Percentiles rank a stretch among this genome's conserved stretches.
phyloP scores from a whole-genome alignment of 352 stramenopile species.

The Phytophthora nicotianae region DNA sequence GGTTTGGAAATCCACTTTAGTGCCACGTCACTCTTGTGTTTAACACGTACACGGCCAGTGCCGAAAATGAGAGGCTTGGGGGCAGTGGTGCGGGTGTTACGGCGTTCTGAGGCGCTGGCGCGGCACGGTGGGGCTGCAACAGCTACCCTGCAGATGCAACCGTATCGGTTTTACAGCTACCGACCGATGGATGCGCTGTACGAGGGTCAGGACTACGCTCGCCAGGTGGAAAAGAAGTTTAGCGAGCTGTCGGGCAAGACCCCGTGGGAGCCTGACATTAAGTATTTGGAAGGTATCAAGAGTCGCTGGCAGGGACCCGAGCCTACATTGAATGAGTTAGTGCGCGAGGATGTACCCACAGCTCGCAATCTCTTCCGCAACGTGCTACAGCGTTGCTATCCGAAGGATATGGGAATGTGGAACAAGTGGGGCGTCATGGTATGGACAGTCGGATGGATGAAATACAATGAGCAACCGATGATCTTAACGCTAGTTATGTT shows the following conservation, averaged over 20 bases:
- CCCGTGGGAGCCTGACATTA: constrained; percentile 75
- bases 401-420: constrained; percentile 90
- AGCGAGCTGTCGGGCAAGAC: constrained; percentile 76
- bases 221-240: constrained; percentile 81
- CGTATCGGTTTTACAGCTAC: constrained; percentile 20
- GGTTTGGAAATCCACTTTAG: constrained; percentile 4
- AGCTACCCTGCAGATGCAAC: constrained; percentile 1
- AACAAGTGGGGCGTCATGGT: constrained; percentile 91
- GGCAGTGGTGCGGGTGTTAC: constrained; percentile 10
- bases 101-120: constrained; percentile 16
- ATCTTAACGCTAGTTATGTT: not conserved
- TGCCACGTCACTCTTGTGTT: constrained; percentile 19
- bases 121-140: not conserved
- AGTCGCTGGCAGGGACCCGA: constrained; percentile 58
- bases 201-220: constrained; percentile 66
- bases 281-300: constrained; percentile 63
- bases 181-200: constrained; percentile 62
- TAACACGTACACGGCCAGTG: not conserved
- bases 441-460: constrained; percentile 2
- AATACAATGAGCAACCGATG: not conserved
- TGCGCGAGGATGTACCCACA: constrained; percentile 75
- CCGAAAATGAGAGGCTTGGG: constrained; percentile 37
- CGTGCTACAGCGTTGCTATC: constrained; percentile 79
- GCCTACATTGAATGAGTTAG: constrained; percentile 80
- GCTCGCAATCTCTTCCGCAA: constrained; percentile 82